These are phyloP conservation scores for Corchorus capsularis DNA, from an alignment of 345 rosid genomes.

Conservation along the genomic window DNA sequence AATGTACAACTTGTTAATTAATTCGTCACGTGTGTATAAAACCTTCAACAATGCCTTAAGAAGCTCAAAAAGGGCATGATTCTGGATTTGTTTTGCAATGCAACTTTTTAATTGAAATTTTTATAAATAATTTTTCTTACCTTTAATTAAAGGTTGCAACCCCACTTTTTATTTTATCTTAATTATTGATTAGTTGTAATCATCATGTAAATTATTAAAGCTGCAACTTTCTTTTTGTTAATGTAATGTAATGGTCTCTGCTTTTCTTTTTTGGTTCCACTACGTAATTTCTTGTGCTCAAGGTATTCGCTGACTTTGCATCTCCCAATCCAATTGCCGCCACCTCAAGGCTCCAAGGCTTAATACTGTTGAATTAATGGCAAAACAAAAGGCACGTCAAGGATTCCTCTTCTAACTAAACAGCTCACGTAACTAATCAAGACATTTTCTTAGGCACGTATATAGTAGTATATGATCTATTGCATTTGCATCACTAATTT, in stretches of 20 bases:
- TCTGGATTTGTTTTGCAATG: background rate
- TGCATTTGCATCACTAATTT: no score
- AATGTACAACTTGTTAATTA: background rate
- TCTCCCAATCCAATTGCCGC: no score
- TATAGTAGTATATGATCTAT: no score
- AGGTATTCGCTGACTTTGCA: background rate
- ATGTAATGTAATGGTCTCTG: no score
- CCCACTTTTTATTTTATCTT: background rate
- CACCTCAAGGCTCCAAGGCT: background rate
- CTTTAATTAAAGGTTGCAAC: background rate
- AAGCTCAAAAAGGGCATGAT: background rate
- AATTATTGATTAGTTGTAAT: background rate
- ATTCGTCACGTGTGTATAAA: background rate
- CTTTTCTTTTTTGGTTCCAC: background rate
- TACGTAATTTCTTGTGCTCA: background rate
- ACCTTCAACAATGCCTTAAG: background rate
- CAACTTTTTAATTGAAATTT: no score
- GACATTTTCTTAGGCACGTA: background rate
- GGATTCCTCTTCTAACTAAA: background rate
- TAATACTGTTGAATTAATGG: background rate
- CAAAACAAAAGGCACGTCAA: background rate
- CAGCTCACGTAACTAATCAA: background rate
- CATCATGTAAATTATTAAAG: background rate
- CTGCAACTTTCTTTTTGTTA: background rate
- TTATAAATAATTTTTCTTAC: background rate